These are phyloP conservation scores for Monosporascus sp. DNA, from an alignment of 2,329 filamentous ascomycete genomes.

Conservation along the genomic window DNA sequence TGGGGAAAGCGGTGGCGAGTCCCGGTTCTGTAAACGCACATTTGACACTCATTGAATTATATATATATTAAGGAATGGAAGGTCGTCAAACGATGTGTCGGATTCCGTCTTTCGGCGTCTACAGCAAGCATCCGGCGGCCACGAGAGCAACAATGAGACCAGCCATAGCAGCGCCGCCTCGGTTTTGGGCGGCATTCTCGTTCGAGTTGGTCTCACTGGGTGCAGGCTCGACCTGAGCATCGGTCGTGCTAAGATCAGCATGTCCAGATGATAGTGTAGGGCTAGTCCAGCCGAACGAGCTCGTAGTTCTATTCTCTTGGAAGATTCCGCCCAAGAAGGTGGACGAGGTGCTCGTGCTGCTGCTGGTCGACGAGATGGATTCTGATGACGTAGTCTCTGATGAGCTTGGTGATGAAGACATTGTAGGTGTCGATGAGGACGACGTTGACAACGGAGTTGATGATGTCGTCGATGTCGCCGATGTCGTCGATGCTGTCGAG, in stretches of 20 bases:
- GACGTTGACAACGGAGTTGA: slow-evolving; percentile 2
- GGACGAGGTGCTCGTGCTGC: slow-evolving; percentile 7
- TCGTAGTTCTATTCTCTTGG: slow-evolving; percentile 43
- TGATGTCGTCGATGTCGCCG: slow-evolving; percentile 6
- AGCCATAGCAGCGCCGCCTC: slow-evolving; percentile 46
- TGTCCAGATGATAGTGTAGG: slow-evolving; percentile 20
- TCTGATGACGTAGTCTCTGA: slow-evolving; percentile 8
- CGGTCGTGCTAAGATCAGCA: slow-evolving; percentile 19
- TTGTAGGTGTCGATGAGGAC: not conserved
- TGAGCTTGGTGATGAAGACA: slow-evolving; percentile 7
- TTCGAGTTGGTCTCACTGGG: slow-evolving; percentile 36
- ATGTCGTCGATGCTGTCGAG: slow-evolving; percentile 1
- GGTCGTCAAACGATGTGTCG: not conserved
- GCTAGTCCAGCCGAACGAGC: slow-evolving; percentile 6
- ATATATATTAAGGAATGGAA: too few species aligned
- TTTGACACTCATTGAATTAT: too few species aligned
- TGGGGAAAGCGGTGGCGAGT: too few species aligned
- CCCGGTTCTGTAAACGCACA: too few species aligned
- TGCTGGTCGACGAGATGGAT: not conserved
- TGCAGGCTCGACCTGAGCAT: slow-evolving; percentile 15
- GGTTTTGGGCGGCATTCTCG: slow-evolving; percentile 38
- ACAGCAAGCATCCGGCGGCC: slow-evolving; percentile 37
- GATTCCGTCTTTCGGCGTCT: slow-evolving; percentile 1
- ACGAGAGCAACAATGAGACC: slow-evolving; percentile 52
- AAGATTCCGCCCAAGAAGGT: slow-evolving; percentile 44